These are phyloP conservation scores for Xylaria palmicola DNA, from an alignment of 495 filamentous ascomycete species.

Conservation along the genomic window DNA sequence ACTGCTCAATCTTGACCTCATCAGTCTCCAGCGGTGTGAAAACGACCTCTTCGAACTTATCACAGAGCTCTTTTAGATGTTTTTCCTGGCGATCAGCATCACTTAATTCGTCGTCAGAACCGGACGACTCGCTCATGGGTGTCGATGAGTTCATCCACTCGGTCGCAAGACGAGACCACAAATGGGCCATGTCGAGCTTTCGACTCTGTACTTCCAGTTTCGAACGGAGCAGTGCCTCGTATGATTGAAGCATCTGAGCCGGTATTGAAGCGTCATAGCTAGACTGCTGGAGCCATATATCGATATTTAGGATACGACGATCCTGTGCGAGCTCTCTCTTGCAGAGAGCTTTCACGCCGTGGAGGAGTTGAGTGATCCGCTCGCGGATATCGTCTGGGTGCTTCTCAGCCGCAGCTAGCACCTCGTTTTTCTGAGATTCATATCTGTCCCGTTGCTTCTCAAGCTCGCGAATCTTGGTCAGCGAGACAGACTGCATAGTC, in stretches of 20 bases:
- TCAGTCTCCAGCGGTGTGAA: slow-evolving; percentile 54
- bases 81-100: slow-evolving; percentile 46
- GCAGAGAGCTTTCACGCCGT: slow-evolving; percentile 40
- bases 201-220: slow-evolving; percentile 47
- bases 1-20: slow-evolving; percentile 44
- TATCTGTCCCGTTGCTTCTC: slow-evolving; percentile 59
- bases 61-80: slow-evolving; percentile 49
- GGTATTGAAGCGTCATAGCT: slow-evolving; percentile 37
- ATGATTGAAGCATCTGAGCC: slow-evolving; percentile 34
- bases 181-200: slow-evolving; percentile 57
- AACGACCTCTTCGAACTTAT: slow-evolving; percentile 58
- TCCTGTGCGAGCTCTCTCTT: slow-evolving; percentile 21
- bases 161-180: slow-evolving; percentile 62
- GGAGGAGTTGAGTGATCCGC: slow-evolving; percentile 38
- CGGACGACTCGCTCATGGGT: slow-evolving; percentile 22
- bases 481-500: slow-evolving; percentile 64
- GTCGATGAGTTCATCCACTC: slow-evolving; percentile 55
- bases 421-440: slow-evolving; percentile 40
- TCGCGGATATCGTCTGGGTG: slow-evolving; percentile 29
- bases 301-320: slow-evolving; percentile 29
- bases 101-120: slow-evolving; percentile 25
- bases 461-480: slow-evolving; percentile 62
- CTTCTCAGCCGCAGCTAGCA: slow-evolving; percentile 33
- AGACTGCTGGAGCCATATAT: slow-evolving; percentile 40
- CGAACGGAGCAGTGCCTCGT: slow-evolving; percentile 42